Conservation (phyloP, 2,329 filamentous ascomycete species). For the Pyrenophora graminea region DNA sequence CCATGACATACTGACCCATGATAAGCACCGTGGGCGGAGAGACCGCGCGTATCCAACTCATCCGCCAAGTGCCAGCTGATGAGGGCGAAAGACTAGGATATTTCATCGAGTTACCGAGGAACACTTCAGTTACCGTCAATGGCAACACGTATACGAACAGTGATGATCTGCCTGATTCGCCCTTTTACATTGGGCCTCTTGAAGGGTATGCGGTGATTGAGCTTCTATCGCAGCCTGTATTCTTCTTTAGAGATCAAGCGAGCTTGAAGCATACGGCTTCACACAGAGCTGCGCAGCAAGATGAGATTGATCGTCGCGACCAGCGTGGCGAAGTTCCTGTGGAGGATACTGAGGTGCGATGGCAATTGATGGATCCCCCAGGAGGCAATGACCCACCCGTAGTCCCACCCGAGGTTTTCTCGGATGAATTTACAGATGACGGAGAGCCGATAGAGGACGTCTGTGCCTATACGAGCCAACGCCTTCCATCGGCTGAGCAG, state of each 20-base stretch:
- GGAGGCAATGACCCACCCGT: no score
- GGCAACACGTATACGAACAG: slow-evolving; percentile 17
- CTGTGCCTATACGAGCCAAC: not conserved
- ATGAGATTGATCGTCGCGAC: slow-evolving; percentile 3
- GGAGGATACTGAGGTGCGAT: not conserved
- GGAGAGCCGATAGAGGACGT: not conserved
- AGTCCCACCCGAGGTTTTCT: no score
- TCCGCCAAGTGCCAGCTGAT: not conserved
- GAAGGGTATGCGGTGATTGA: slow-evolving; percentile 27
- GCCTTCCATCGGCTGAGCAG: not conserved
- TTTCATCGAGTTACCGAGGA: slow-evolving; percentile 16
- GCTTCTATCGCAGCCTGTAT: slow-evolving; percentile 21
- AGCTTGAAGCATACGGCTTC: slow-evolving; percentile 2
- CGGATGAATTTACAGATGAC: no score
- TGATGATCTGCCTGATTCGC: not conserved
- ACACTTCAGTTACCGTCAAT: slow-evolving; percentile 21
- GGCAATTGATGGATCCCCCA: not conserved
- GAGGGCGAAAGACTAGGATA: slow-evolving; percentile 1
- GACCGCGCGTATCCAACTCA: slow-evolving; percentile 3
- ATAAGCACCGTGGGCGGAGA: not conserved
- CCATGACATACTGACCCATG: not conserved
- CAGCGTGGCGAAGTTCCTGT: not conserved
- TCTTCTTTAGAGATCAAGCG: slow-evolving; percentile 24
- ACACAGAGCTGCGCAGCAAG: not conserved
- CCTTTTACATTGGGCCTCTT: slow-evolving; percentile 24